Evolutionary conservation across 2,329 filamentous ascomycete species (phyloP).

Genomic region (Penicillium sp.): DNA sequence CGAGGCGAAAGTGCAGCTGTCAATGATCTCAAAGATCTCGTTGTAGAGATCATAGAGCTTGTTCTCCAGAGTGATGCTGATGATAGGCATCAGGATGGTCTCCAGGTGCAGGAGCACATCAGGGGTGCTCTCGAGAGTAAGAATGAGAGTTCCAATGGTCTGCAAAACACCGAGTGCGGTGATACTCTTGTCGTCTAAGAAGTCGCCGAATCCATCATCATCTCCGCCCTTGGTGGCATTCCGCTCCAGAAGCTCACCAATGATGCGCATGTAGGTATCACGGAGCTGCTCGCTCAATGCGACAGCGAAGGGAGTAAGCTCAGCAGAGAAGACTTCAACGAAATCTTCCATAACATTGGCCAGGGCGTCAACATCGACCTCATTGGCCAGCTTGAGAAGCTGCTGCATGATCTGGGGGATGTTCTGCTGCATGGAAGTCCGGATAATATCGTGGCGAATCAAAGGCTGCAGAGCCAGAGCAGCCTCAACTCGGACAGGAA

Average conservation of each 20-base stretch:
- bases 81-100: conserved; percentile 94
- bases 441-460: conserved; percentile 92
- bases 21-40: conserved; percentile 97
- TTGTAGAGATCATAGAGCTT: conserved; percentile 98
- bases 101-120: conserved; percentile 94
- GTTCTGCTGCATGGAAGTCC: conserved; percentile 92
- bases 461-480: conserved; percentile 91
- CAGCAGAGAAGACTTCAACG: conserved; percentile 95
- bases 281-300: conserved; percentile 92
- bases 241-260: conserved; percentile 86
- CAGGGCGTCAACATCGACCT: conserved; percentile 94
- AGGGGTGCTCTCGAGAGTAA: conserved; percentile 94
- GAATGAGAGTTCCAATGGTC: conserved; percentile 94
- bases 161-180: conserved; percentile 94
- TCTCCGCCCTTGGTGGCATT: conserved; percentile 72
- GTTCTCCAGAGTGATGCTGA: conserved; percentile 93
- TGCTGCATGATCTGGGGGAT: conserved; percentile 99
- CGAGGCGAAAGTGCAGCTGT: conserved; percentile 97
- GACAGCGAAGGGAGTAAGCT: conserved; percentile 94
- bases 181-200: conserved; percentile 97
- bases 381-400: conserved; percentile 92
- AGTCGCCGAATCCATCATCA: conserved; percentile 82
- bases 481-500: conserved; percentile 92
- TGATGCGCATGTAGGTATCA: conserved; percentile 92
- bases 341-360: conserved; percentile 99